Conservation (phyloP, 2,329 filamentous ascomycete species). For the Penicillium sclerotigenum region DNA sequence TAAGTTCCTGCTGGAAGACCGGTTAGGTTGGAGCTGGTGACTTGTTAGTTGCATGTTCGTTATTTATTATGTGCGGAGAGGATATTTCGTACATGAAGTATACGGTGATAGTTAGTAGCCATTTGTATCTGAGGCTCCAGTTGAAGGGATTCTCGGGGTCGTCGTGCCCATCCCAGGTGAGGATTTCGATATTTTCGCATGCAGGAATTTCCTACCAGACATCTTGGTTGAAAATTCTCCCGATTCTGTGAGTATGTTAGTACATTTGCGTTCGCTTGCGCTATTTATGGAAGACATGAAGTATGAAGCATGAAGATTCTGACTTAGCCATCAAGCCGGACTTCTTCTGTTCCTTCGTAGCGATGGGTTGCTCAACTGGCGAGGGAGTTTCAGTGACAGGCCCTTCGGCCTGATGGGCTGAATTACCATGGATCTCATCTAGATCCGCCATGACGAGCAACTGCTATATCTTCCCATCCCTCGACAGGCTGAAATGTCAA, state of each 20-base stretch:
- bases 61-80: background rate
- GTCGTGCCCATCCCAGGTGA: conserved; percentile 28
- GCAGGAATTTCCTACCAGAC: background rate
- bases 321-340: background rate
- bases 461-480: background rate
- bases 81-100: conserved; percentile 36
- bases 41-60: background rate
- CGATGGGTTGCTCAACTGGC: background rate
- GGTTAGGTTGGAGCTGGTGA: conserved; percentile 38
- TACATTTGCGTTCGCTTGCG: background rate
- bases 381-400: background rate
- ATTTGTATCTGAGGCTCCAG: conserved; percentile 40
- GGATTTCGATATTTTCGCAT: conserved; percentile 19
- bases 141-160: conserved; percentile 37
- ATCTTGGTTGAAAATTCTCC: background rate
- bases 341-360: background rate
- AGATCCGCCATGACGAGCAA: background rate
- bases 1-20: conserved; percentile 43
- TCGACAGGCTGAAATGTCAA: background rate
- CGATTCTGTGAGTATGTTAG: background rate
- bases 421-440: conserved; percentile 3
- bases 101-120: conserved; percentile 42
- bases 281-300: background rate
- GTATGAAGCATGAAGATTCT: background rate
- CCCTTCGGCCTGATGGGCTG: background rate